Base-by-base conservation (phyloP, 2,329 filamentous ascomycete species). In the Aspergillus piperis region DNA sequence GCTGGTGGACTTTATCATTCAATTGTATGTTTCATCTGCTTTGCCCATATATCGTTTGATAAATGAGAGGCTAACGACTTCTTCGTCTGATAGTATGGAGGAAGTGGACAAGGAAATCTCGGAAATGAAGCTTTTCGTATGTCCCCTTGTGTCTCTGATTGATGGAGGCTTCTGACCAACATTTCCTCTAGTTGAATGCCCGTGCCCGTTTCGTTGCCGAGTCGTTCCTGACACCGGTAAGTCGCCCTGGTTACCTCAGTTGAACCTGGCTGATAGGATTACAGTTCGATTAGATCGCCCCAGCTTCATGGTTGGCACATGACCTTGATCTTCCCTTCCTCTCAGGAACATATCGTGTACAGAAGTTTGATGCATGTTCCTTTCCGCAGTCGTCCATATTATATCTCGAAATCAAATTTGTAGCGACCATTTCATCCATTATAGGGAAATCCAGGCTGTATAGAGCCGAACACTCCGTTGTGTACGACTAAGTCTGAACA, bases 51-150 rank as follows among this genome's bases (percentile, higher is more conserved):
- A 2, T 23, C 17, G 5, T 23, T 44, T 19, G 21, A 23, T 13
- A 5, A 21, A 21, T 11, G 19, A 44, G 17, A 21, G 19, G 41
- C 41, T 44, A 44, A 44, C 41, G 10, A 44, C 10, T 23, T 21
- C 17, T 23, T 23, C 13, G 19, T 21, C 13, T 44, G 2, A 44
- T 21, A 44, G 41, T 73, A 98, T 99, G 94, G 94, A 99, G 78
- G 95, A 99, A 77, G 96, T 99, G 4, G 96, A 99, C 78, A 99
- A 99, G 84, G 95, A 99, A 79, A 99, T 99, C 62, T 98, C 95
- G 3, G 96, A 99, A 81, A 98, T 99, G 95, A 99, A 99, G 85
- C 89, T 99, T 71, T 99, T 99, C 79, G 94, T 97, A 85, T 69
- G 91, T 62, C 32, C 44, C 23, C 11, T 15, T 51, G 11, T 6